Evolutionary conservation across 1,284 basidiomycete genomes (phyloP).

Genomic region (Taiwanofungus camphoratus): DNA sequence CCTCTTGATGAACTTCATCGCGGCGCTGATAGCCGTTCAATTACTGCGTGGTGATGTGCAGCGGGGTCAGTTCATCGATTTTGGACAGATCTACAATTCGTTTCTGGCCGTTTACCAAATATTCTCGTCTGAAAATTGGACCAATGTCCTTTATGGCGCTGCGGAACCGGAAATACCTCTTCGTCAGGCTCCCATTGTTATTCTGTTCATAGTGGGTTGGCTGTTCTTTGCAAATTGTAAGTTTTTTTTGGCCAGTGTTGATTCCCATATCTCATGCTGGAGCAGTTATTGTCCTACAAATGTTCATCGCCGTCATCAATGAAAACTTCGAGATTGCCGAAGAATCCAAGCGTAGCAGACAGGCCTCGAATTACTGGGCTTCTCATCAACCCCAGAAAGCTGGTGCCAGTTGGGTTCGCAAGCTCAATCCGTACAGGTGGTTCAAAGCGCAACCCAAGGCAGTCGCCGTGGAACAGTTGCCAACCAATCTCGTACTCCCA

Average conservation of each 20-base stretch:
- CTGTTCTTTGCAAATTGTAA: conserved; percentile 90
- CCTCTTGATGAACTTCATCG: conserved; percentile 84
- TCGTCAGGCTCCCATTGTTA: conserved; percentile 70
- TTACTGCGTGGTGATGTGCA: conserved; percentile 77
- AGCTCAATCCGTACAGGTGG: conserved; percentile 87
- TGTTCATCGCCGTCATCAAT: conserved; percentile 99
- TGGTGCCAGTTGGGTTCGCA: conserved; percentile 67
- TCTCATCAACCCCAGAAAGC: conserved; percentile 46
- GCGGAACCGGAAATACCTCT: conserved; percentile 59
- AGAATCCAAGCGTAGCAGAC: conserved; percentile 82
- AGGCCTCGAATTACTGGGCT: conserved; percentile 66
- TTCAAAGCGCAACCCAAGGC: conserved; percentile 71
- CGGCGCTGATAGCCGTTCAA: conserved; percentile 77
- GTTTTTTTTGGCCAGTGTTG: conserved; percentile 24
- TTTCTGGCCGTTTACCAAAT: conserved; percentile 91
- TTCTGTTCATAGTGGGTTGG: conserved; percentile 82
- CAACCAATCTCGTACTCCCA: conserved; percentile 68
- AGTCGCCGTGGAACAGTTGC: conserved; percentile 64
- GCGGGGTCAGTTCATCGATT: conserved; percentile 60
- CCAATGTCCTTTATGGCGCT: conserved; percentile 71
- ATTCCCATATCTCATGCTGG: conserved; percentile 10
- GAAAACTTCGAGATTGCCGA: conserved; percentile 96
- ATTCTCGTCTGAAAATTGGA: conserved; percentile 96
- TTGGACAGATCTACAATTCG: conserved; percentile 84
- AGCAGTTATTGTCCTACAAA: conserved; percentile 88